Conservation (phyloP, 2,329 filamentous ascomycete species). For the Tolypocladium pustulatum region DNA sequence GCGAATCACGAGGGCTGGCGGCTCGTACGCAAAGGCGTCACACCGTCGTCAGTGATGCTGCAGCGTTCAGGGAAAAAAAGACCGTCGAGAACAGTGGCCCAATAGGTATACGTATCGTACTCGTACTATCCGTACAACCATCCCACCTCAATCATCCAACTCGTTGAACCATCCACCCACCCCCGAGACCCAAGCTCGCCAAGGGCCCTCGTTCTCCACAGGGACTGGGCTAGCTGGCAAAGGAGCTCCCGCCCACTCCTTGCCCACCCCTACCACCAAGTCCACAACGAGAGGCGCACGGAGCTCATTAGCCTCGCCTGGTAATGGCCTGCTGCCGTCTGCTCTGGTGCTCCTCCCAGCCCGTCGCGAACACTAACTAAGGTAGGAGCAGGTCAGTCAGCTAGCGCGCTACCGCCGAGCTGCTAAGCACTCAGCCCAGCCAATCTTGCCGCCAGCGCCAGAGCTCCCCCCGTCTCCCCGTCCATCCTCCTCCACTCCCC, state of each 20-base stretch:
- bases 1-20: background rate
- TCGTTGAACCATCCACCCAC: background rate
- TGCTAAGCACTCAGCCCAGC: background rate
- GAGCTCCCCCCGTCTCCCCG: background rate
- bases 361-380: background rate
- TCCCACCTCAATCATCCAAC: background rate
- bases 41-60: background rate
- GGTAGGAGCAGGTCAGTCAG: background rate
- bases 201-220: background rate
- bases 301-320: background rate
- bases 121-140: background rate
- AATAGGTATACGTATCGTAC: background rate
- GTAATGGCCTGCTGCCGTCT: background rate
- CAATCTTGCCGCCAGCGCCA: background rate
- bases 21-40: background rate
- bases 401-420: background rate
- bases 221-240: background rate
- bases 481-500: background rate
- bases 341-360: background rate
- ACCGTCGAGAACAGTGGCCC: background rate
- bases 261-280: background rate
- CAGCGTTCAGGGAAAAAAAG: background rate
- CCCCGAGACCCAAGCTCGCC: background rate
- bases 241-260: background rate
- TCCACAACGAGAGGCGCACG: background rate